Base-by-base conservation (phyloP, 2,329 filamentous ascomycete species). In the Fonsecaea pugnacius region DNA sequence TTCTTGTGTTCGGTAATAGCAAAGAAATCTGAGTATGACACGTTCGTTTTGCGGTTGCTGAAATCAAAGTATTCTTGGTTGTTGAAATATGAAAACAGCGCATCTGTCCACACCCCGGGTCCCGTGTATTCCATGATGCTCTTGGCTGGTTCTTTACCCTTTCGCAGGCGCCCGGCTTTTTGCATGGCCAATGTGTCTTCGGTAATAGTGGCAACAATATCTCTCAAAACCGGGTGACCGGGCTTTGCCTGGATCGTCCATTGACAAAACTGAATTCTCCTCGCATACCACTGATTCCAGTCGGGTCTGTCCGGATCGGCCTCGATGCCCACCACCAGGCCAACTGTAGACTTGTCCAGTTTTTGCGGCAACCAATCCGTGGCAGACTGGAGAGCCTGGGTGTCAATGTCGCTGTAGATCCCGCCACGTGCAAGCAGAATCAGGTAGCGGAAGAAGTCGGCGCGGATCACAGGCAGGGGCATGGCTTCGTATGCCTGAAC, bases 191-290 rank as follows among this genome's bases (percentile, higher is more conserved):
- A 81, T 0, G 93, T 91, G 75, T 93, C 87, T 69, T 91, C 84
- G 0, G 94, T 96, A 73, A 99, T 93, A 70, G 88, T 89, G 14
- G 90, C 84, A 35, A 99, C 92, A 66, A 96, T 86, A 66, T 97
- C 91, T 67, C 93, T 87, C 64, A 99, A 84, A 12, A 96, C 87
- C 0, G 95, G 95, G 75, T 99, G 95, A 10, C 95, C 95, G 0
- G 94, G 90, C 78, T 99, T 99, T 63, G 91, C 83, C 78, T 98
- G 94, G 68, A 99, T 97, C 1, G 95, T 99, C 95, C 95, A 99
- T 77, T 99, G 95, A 79, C 95, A 99, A 78, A 99, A 98, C 76
- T 98, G 95, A 66, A 99, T 93, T 68, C 94, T 87, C 65, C 95
- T 90, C 68, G 92, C 95, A 81, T 98, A 99, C 95, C 94, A 98